Evolutionary conservation across 2,329 filamentous ascomycete genomes (phyloP).

Genomic region (Stemphylium beticola): DNA sequence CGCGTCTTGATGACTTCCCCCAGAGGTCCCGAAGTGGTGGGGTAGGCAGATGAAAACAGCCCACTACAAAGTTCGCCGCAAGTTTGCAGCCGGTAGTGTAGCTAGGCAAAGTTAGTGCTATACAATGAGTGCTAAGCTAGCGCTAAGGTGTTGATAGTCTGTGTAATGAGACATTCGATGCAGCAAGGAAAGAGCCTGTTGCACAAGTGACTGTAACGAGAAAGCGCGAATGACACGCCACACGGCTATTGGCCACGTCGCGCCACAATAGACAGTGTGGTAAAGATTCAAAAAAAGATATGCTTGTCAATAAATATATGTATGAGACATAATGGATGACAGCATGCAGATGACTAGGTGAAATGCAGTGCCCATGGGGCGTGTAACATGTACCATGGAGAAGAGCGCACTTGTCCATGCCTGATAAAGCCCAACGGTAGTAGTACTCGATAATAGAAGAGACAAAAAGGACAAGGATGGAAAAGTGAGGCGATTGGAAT

Average conservation of each 20-base stretch:
- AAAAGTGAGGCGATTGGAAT: background rate
- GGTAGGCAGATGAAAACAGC: slow-evolving; percentile 74
- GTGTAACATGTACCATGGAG: slow-evolving; percentile 19
- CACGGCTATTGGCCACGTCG: background rate
- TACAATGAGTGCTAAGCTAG: background rate
- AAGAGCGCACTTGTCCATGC: slow-evolving; percentile 19
- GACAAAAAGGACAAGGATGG: background rate
- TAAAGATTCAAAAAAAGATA: background rate
- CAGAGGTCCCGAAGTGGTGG: slow-evolving; percentile 52
- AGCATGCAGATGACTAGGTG: background rate
- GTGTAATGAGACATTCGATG: background rate
- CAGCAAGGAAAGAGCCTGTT: slow-evolving; percentile 3
- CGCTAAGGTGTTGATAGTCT: background rate
- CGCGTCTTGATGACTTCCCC: slow-evolving; percentile 61
- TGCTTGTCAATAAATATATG: background rate
- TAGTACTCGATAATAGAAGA: background rate
- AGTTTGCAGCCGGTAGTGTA: slow-evolving; percentile 75
- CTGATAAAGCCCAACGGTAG: slow-evolving; percentile 23
- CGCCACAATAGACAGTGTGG: background rate
- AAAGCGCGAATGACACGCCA: background rate
- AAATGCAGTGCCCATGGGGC: background rate
- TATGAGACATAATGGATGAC: slow-evolving; percentile 1
- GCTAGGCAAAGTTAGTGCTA: slow-evolving; percentile 55
- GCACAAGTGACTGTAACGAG: background rate
- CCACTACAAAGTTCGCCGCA: slow-evolving; percentile 81